Conservation (phyloP, 257 asterid species). For the Primulina huaijiensis region DNA sequence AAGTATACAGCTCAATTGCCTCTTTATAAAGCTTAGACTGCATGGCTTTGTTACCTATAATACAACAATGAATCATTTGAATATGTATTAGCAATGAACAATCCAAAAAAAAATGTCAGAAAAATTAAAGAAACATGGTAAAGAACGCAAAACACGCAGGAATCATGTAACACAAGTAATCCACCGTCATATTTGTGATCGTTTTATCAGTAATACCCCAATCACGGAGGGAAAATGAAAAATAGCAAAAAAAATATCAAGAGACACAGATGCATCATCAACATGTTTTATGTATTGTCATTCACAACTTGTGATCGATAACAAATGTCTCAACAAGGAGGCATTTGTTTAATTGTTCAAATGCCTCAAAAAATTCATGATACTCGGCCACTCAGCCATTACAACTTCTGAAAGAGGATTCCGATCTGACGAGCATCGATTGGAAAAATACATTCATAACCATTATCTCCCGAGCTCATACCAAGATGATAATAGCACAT, state of each 20-base stretch:
- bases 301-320: neutral
- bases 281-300: conserved; percentile 1
- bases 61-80: conserved; percentile 4
- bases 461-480: neutral
- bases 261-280: neutral
- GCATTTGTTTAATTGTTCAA: neutral
- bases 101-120: neutral
- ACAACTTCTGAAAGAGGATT: neutral
- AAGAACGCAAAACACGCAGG: neutral
- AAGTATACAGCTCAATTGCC: conserved; percentile 73
- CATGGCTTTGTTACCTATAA: conserved; percentile 72
- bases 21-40: conserved; percentile 57
- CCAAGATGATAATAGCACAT: neutral
- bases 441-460: neutral
- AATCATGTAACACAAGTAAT: neutral
- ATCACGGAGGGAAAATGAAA: conserved; percentile 4
- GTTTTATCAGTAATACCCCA: conserved; percentile 4
- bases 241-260: conserved; percentile 6
- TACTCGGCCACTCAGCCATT: neutral
- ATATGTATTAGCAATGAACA: conserved; percentile 18
- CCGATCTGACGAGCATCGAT: neutral
- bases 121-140: neutral
- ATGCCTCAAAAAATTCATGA: neutral
- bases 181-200: neutral
- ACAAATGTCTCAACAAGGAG: neutral